Evolutionary conservation across 2,329 filamentous ascomycete genomes (phyloP).

Genomic region (Stromatinia cepivora): DNA sequence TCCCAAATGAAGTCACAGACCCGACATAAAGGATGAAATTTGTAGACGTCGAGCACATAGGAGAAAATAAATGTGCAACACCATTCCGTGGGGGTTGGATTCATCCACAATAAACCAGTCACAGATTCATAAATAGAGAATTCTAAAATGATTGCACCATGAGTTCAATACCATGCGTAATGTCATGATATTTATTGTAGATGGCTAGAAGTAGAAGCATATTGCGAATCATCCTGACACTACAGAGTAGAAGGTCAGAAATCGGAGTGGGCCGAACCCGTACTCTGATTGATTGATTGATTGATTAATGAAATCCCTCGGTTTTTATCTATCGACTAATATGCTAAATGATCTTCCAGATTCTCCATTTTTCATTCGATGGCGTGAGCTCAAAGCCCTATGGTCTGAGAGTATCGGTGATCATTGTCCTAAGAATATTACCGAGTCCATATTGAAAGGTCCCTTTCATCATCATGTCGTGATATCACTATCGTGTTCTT

Average conservation of each 20-base stretch:
- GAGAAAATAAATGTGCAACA: slow-evolving; percentile 12
- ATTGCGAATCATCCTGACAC: slow-evolving; percentile 13
- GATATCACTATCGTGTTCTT: slow-evolving; percentile 10
- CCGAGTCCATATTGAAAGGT: neutral
- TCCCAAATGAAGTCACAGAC: neutral
- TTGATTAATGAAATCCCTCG: neutral
- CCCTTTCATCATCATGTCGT: neutral
- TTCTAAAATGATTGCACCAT: slow-evolving; percentile 5
- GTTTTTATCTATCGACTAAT: neutral
- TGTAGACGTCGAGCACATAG: slow-evolving; percentile 14
- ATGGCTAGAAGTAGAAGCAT: neutral
- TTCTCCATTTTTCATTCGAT: slow-evolving; percentile 20
- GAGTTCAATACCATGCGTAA: neutral
- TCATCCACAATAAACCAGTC: neutral
- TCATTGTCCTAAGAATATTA: neutral
- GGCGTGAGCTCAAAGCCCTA: slow-evolving; percentile 16
- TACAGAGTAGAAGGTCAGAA: slow-evolving; percentile 5
- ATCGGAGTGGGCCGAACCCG: slow-evolving; percentile 9
- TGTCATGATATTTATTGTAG: neutral
- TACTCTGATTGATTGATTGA: neutral
- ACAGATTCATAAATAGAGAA: neutral
- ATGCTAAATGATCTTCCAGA: neutral
- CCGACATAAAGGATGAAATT: neutral
- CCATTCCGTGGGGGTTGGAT: slow-evolving; percentile 7
- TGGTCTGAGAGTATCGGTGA: neutral